Conservation (phyloP, 179 eudicot species). For the Spinacia oleracea region DNA sequence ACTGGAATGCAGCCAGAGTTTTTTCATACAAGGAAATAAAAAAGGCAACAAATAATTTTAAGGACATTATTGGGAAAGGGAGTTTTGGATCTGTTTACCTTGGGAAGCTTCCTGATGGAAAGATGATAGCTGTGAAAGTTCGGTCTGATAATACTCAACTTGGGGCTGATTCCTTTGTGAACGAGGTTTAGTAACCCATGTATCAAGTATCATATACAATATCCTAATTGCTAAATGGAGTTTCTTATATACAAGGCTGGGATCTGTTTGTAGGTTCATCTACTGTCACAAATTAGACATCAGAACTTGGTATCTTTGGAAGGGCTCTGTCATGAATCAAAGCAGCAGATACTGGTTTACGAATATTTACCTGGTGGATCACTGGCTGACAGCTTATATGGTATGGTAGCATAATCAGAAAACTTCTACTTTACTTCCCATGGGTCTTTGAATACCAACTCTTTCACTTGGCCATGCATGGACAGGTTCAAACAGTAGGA, state of each 20-base stretch:
- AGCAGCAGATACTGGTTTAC: slow-evolving; percentile 74
- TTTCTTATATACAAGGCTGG: background rate
- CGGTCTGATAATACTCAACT: slow-evolving; percentile 62
- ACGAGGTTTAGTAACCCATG: slow-evolving; percentile 46
- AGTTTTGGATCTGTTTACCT: slow-evolving; percentile 78
- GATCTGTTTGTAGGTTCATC: slow-evolving; percentile 46
- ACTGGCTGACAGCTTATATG: slow-evolving; percentile 76
- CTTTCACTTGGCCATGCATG: background rate
- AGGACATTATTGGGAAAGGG: slow-evolving; percentile 68
- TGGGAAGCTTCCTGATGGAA: slow-evolving; percentile 66
- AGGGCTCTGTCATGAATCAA: slow-evolving; percentile 71
- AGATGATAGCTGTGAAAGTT: slow-evolving; percentile 73
- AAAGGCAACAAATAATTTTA: slow-evolving; percentile 67
- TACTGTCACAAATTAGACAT: slow-evolving; percentile 71
- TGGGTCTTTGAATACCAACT: background rate
- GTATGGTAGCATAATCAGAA: slow-evolving; percentile 32
- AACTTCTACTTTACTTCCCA: background rate
- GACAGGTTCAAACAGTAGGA: slow-evolving; percentile 60
- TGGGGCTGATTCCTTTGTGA: slow-evolving; percentile 67
- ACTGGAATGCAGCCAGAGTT: slow-evolving; percentile 57
- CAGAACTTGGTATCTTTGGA: slow-evolving; percentile 79
- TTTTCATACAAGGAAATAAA: slow-evolving; percentile 70
- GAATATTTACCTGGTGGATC: slow-evolving; percentile 83
- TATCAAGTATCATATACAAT: background rate
- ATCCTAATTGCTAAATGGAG: background rate